Base-by-base conservation (phyloP, 2,329 filamentous ascomycete species). In the Macroventuria anomochaeta region DNA sequence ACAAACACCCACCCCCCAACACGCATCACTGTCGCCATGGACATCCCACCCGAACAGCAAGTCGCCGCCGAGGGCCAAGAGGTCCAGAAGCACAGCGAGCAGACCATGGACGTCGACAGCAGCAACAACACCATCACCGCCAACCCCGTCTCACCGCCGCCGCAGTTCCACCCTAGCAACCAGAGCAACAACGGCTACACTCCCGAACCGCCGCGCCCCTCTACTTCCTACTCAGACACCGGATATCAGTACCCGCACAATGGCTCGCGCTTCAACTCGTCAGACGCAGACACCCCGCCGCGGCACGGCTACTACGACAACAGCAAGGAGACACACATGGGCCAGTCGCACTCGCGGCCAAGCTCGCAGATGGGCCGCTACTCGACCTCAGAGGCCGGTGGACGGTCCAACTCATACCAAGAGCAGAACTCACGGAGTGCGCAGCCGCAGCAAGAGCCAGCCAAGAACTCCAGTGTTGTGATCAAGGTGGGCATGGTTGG, bases 401-500 rank as follows among this genome's bases (percentile, higher is more conserved):
- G 60, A 32, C 59, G 73, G n/a, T 65, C 72, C 41, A 63, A 63
- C 53, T 70, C 74, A 25, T 80, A 81, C 56, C 78, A 79, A 41
- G 81, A 83, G n/a, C 75, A 77, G 53, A 73, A 74, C 36, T 76
- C 79, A 62, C 76, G 80, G 2, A 73, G 70, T 43, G 69, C 77
- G 46, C 63, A 75, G 41, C 59, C 47, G 13, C 64, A 65, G 28
- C 75, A 76, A 53, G 71, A 71, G 33, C 73, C 79, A 42, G 67
- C 74, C 21, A 81, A 81, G 71, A 81, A 80, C 55, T 73, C 78
- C 53, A 88, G 84, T 68, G 95, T 99, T 31, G 95, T 99, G 52
- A 97, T 99, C 82, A 99, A 99, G 79, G 95, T 99, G 44, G 95
- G 95, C 71, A 99, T 99, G 95, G 95, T 99, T 38, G 95, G 95